Base-by-base conservation (phyloP, 2,329 filamentous ascomycete genomes). In the Aschersonia sp. region DNA sequence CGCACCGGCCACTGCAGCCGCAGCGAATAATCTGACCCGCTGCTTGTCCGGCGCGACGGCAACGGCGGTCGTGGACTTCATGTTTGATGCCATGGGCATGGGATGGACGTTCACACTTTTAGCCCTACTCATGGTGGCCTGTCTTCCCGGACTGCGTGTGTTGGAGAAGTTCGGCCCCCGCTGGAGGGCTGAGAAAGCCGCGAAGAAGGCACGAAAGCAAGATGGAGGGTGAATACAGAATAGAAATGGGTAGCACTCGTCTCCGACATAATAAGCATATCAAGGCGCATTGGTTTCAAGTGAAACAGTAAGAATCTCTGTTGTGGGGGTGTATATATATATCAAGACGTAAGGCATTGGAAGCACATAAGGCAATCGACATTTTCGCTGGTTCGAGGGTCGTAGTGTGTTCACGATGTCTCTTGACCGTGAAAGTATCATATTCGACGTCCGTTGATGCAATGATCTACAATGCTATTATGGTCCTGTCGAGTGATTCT, bases 51-150 rank as follows among this genome's bases (percentile, higher is more conserved):
- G 77, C 30, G 81, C 80, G 0, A 71, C 65, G 1, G 73, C 72
- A 4, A 79, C 77, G 29, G 76, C 75, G 0, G 66, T 79, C 7
- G 75, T 84, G 40, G 70, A 79, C 46, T 64, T 69, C 46, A 76
- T 83, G 68, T 70, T 83, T 31, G 52, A 63, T 6, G 63, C 60
- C 0, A 71, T 82, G 63, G 79, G 79, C 4, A 59, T 70, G 31
- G 79, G 78, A 0, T 82, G 78, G 77, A 73, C 70, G n/a, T 81
- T 74, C 50, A 80, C 76, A 0, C 71, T 81, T 44, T 67, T 79
- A 48, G 71, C 70, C 1, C 55, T 78, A 33, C 58, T 79, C 5
- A 71, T 74, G 50, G 57, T 69, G 1, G 58, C 63, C 2, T 64
- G 69, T 47, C 68, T 71, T 33, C 77, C 76, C 0, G 59, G 70